phyloP scores from a whole-genome alignment of 306 rosid genomes.

The Oxytropis ochrocephala region DNA sequence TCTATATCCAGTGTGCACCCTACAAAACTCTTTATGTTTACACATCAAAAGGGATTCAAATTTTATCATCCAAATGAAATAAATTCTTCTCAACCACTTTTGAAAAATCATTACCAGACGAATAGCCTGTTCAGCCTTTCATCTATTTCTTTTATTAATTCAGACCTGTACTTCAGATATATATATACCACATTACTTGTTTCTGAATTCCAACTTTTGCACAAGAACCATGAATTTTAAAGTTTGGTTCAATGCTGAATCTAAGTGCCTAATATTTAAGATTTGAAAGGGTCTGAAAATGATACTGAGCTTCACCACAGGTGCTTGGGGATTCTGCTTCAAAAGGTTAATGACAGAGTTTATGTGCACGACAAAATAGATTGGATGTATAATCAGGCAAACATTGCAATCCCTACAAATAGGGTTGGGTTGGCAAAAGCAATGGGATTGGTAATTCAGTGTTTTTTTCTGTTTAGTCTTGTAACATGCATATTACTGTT shows the following conservation, averaged over 20 bases:
- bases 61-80: too few relatives aligned
- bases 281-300: neutral
- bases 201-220: neutral
- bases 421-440: constrained; percentile 98
- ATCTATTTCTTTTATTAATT: neutral
- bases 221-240: neutral
- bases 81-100: too few relatives aligned
- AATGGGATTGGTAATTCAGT: constrained; percentile 75
- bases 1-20: too few relatives aligned
- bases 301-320: constrained; percentile 38
- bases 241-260: constrained; percentile 5
- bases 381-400: constrained; percentile 83
- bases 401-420: constrained; percentile 71
- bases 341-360: constrained; percentile 77
- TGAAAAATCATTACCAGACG: too few relatives aligned
- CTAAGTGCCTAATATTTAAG: constrained; percentile 3
- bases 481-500: constrained; percentile 25
- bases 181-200: neutral
- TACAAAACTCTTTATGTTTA: too few relatives aligned
- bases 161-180: neutral
- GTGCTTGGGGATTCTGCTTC: constrained; percentile 91
- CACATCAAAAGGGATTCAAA: too few relatives aligned
- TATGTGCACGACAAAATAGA: constrained; percentile 77
- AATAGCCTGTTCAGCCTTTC: neutral
- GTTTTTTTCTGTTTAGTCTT: neutral